Percentiles rank a stretch among this genome's conserved stretches.
Evolutionary conservation across 768 basidiomycete genomes (phyloP).

Genomic region (Filobasidium wieringae): DNA sequence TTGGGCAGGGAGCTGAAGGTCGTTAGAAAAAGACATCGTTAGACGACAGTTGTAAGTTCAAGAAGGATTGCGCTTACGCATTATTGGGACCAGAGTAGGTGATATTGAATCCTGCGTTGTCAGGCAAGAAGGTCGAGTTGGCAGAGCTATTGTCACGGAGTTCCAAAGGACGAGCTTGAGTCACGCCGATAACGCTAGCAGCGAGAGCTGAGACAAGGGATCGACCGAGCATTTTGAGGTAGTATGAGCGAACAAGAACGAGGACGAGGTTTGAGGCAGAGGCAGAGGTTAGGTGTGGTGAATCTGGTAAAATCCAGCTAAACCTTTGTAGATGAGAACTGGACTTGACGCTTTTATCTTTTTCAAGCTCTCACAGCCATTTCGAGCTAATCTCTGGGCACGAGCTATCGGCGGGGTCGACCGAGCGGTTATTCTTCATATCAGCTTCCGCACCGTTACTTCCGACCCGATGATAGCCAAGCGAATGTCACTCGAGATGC

Average conservation of each 20-base stretch:
- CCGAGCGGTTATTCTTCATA: too few relatives aligned
- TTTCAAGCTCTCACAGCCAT: too few relatives aligned
- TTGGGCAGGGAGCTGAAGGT: constrained; percentile 13
- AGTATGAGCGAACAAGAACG: not conserved
- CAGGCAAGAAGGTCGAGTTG: not conserved
- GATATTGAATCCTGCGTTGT: not conserved
- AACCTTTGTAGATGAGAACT: too few relatives aligned
- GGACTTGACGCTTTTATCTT: too few relatives aligned
- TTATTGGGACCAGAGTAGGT: not conserved
- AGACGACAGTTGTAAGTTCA: not conserved
- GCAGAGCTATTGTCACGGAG: not conserved
- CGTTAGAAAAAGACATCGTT: not conserved
- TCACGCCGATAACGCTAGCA: not conserved
- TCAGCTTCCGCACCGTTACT: too few relatives aligned
- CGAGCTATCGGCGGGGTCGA: too few relatives aligned
- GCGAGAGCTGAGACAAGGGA: not conserved
- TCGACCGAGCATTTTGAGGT: not conserved
- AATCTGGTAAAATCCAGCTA: too few relatives aligned
- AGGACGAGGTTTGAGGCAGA: too few relatives aligned
- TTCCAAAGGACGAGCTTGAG: not conserved
- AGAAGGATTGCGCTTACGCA: not conserved
- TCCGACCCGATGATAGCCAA: too few relatives aligned
- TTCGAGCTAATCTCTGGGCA: too few relatives aligned
- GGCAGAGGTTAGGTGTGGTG: too few relatives aligned
- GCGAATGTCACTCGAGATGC: too few relatives aligned